phyloP scores from a whole-genome alignment of 805 yeast species.

The Blastobotrys chiropterorum region DNA sequence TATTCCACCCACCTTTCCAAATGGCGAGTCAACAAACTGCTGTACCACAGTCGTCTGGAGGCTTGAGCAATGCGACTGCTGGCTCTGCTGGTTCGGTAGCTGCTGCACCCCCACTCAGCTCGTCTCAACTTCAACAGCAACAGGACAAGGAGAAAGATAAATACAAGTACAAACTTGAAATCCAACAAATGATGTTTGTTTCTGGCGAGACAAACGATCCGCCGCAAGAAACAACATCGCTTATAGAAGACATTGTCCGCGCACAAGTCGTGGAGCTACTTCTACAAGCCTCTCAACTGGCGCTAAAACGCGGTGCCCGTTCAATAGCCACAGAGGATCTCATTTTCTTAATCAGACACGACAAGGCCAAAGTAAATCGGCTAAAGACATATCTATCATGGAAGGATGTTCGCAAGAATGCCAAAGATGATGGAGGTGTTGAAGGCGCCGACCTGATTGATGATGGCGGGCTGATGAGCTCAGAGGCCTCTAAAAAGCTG shows the following conservation, averaged over 20 bases:
- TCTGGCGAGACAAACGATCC: conserved; percentile 93
- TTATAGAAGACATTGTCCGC: conserved; percentile 90
- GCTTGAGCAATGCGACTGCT: too few relatives aligned
- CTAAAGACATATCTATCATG: conserved; percentile 86
- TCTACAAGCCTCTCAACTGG: conserved; percentile 69
- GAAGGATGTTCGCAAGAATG: conserved; percentile 91
- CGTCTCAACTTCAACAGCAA: not conserved
- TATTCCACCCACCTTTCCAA: too few relatives aligned
- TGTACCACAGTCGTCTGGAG: not conserved
- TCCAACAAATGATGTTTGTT: conserved; percentile 98
- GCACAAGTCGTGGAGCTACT: conserved; percentile 90
- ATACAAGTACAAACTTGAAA: conserved; percentile 81
- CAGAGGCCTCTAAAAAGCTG: conserved; percentile 41
- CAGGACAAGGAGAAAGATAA: conserved; percentile 19
- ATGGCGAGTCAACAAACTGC: not conserved
- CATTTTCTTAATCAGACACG: conserved; percentile 86
- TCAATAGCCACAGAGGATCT: conserved; percentile 89
- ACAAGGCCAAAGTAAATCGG: conserved; percentile 87
- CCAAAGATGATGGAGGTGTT: conserved; percentile 57
- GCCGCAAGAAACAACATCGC: conserved; percentile 82
- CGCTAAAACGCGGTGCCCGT: conserved; percentile 72
- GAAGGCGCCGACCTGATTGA: conserved; percentile 50
- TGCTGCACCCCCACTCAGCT: not conserved
- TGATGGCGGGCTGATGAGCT: conserved; percentile 36
- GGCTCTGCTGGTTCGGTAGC: not conserved